Evolutionary conservation across 2,329 filamentous ascomycete genomes (phyloP).

Genomic region (Apiospora saccharicola): DNA sequence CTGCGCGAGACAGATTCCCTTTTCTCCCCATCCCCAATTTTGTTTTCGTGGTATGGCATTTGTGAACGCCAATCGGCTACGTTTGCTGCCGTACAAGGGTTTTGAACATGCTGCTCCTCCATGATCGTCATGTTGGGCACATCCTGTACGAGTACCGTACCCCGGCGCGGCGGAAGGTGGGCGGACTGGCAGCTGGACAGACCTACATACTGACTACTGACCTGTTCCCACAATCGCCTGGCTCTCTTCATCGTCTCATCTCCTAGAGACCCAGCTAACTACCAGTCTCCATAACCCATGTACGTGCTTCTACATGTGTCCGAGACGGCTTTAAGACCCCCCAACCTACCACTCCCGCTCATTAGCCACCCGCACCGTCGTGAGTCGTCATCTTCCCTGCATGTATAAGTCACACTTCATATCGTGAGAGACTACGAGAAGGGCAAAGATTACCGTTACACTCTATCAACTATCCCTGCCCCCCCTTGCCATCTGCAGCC

Average conservation of each 20-base stretch:
- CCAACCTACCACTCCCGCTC: slow-evolving; percentile 27
- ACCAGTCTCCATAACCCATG: slow-evolving; percentile 17
- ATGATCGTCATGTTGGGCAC: slow-evolving; percentile 16
- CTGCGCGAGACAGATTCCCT: slow-evolving; percentile 30
- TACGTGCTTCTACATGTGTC: slow-evolving; percentile 20
- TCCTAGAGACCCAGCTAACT: slow-evolving; percentile 28
- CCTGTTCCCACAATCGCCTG: slow-evolving; percentile 20
- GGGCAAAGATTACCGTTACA: slow-evolving; percentile 45
- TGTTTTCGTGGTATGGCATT: slow-evolving; percentile 31
- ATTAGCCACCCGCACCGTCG: slow-evolving; percentile 40
- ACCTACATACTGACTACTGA: slow-evolving; percentile 13
- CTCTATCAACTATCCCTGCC: slow-evolving; percentile 36
- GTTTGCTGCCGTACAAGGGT: slow-evolving; percentile 7
- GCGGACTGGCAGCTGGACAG: slow-evolving; percentile 10
- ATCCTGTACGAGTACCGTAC: slow-evolving; percentile 17
- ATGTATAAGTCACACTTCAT: slow-evolving; percentile 39
- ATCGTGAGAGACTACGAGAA: slow-evolving; percentile 41
- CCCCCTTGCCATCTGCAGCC: slow-evolving; percentile 42
- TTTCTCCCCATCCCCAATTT: slow-evolving; percentile 37
- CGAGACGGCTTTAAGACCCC: slow-evolving; percentile 18
- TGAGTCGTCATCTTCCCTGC: slow-evolving; percentile 40
- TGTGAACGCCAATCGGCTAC: slow-evolving; percentile 21
- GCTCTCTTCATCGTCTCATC: slow-evolving; percentile 26
- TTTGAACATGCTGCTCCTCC: neutral
- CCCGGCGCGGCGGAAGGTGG: neutral